A percentile compares a stretch with the other conserved stretches of the same genome.
These are phyloP conservation scores for Capronia epimyces DNA, from an alignment of 2,329 filamentous ascomycete genomes.

Conservation along the genomic window DNA sequence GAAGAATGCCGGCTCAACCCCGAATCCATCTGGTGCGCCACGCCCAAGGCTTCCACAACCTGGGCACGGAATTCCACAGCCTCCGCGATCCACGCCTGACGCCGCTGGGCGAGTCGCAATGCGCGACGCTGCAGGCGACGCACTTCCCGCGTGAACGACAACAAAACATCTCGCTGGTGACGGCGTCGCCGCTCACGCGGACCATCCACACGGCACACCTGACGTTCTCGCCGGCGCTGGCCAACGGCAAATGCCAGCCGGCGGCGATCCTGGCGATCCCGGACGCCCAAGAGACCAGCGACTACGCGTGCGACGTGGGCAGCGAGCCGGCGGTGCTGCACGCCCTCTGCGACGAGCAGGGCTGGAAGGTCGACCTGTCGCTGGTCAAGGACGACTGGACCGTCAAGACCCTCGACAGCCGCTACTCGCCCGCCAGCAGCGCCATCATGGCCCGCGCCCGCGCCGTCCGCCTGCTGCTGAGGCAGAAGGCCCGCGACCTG, in stretches of 20 bases:
- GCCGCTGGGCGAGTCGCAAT: constrained; percentile 68
- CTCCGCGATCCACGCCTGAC: constrained; percentile 77
- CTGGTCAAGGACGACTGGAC: constrained; percentile 65
- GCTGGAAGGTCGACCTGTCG: constrained; percentile 56
- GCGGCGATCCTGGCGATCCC: constrained; percentile 62
- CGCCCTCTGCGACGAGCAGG: constrained; percentile 54
- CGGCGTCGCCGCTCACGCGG: constrained; percentile 71
- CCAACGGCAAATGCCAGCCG: constrained; percentile 41
- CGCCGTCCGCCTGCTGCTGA: constrained; percentile 56
- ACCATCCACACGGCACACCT: constrained; percentile 73
- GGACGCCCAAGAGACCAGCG: constrained; percentile 71
- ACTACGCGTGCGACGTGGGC: constrained; percentile 71
- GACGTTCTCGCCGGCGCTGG: constrained; percentile 57
- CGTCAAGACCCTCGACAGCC: constrained; percentile 50
- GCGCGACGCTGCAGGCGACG: constrained; percentile 52
- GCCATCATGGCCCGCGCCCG: constrained; percentile 58
- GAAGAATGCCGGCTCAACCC: constrained; percentile 22
- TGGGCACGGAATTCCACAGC: constrained; percentile 61
- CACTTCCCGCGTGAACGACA: constrained; percentile 53
- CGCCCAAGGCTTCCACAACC: constrained; percentile 71
- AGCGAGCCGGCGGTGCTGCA: constrained; percentile 51
- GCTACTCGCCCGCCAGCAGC: constrained; percentile 42
- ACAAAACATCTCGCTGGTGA: constrained; percentile 54
- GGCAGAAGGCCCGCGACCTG: constrained; percentile 53
- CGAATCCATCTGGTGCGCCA: constrained; percentile 28